A percentile compares a stretch with the other conserved stretches of the same genome.
These are phyloP conservation scores for Monilinia fructicola DNA, from an alignment of 2,329 filamentous ascomycete species.

Conservation along the genomic window DNA sequence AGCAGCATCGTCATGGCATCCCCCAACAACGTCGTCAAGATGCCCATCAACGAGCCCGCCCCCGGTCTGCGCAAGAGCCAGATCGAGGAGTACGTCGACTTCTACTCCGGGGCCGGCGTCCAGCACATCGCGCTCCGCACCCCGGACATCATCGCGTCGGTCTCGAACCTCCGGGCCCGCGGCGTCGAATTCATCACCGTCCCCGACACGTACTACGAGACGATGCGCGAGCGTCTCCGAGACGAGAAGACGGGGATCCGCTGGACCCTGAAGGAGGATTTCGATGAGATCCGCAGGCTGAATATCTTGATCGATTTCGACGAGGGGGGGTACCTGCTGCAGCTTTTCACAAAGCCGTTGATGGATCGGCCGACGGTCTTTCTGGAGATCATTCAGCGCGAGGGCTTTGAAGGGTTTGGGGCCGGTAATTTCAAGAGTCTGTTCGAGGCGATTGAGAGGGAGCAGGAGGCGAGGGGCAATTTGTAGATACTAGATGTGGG, in stretches of 20 bases:
- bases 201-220: slow-evolving; percentile 80
- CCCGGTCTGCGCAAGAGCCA: slow-evolving; percentile 86
- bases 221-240: slow-evolving; percentile 72
- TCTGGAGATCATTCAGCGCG: slow-evolving; percentile 91
- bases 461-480: slow-evolving; percentile 85
- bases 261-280: slow-evolving; percentile 73
- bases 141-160: slow-evolving; percentile 72
- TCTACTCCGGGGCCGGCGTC: slow-evolving; percentile 85
- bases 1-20: slow-evolving; percentile 89
- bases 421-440: slow-evolving; percentile 94
- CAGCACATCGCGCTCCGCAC: slow-evolving; percentile 92
- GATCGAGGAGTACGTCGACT: slow-evolving; percentile 90
- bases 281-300: slow-evolving; percentile 71
- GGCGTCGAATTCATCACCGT: slow-evolving; percentile 93
- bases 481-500: slow-evolving; percentile 48
- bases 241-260: slow-evolving; percentile 43
- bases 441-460: slow-evolving; percentile 93
- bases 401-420: slow-evolving; percentile 88
- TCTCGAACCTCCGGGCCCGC: slow-evolving; percentile 75
- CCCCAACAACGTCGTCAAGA: slow-evolving; percentile 84
- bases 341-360: slow-evolving; percentile 80
- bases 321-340: slow-evolving; percentile 79
- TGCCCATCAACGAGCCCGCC: slow-evolving; percentile 97
- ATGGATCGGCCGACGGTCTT: slow-evolving; percentile 96
- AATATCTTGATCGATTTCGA: slow-evolving; percentile 96